A percentile compares a stretch with the other conserved stretches of the same genome.
Conservation (phyloP, 306 rosid species). For the Rosa lucieae region DNA sequence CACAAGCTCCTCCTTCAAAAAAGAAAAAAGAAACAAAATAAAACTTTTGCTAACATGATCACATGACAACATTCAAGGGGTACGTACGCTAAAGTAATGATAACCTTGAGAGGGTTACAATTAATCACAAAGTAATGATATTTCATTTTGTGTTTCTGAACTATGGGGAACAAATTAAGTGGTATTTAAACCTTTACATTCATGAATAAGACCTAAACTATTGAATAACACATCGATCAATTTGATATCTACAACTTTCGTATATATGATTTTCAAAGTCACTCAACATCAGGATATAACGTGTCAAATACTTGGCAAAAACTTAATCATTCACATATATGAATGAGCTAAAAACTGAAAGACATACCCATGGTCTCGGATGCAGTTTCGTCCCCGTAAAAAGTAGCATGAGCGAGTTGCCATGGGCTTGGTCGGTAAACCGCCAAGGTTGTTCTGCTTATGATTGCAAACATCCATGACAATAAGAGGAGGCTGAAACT, state of each 20-base stretch:
- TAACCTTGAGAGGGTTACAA: too few species aligned
- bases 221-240: too few species aligned
- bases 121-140: too few species aligned
- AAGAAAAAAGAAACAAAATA: background rate
- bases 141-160: too few species aligned
- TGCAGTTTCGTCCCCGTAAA: slow-evolving; percentile 91
- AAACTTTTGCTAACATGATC: background rate
- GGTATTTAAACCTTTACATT: too few species aligned
- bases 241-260: too few species aligned
- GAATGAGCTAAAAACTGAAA: background rate
- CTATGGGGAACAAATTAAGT: too few species aligned
- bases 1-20: slow-evolving; percentile 80
- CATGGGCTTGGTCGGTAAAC: slow-evolving; percentile 64
- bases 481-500: slow-evolving; percentile 33
- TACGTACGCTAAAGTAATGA: too few species aligned
- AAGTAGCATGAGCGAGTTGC: slow-evolving; percentile 75
- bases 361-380: slow-evolving; percentile 75
- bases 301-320: too few species aligned
- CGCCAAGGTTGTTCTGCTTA: slow-evolving; percentile 21
- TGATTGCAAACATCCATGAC: slow-evolving; percentile 31
- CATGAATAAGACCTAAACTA: too few species aligned
- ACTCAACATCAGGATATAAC: background rate
- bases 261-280: too few species aligned
- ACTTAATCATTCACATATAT: background rate
- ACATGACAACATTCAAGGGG: background rate